Percentiles rank a stretch among this genome's conserved stretches.
These are phyloP conservation scores for Trichosporon sp. DNA, from an alignment of 1,284 basidiomycete genomes.

Conservation along the genomic window DNA sequence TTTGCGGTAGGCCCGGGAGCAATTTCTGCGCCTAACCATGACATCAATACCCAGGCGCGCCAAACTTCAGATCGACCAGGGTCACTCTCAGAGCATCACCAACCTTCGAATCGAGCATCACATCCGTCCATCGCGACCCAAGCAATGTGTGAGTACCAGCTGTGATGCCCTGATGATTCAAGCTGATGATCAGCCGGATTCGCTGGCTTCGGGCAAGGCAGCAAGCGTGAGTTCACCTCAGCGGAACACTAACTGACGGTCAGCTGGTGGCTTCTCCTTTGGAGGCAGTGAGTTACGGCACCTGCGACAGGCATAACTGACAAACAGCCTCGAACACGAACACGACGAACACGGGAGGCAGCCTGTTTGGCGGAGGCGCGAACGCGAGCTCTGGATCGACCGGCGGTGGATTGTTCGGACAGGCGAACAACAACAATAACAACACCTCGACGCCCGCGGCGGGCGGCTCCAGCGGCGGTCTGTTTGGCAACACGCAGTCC, in stretches of 20 bases:
- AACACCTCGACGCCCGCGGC: neutral
- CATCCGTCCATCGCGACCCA: neutral
- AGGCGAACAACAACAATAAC: neutral
- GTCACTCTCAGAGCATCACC: neutral
- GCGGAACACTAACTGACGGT: neutral
- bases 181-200: slow-evolving; percentile 30
- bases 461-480: neutral
- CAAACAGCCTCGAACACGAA: slow-evolving; percentile 7
- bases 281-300: slow-evolving; percentile 10
- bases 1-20: slow-evolving; percentile 1
- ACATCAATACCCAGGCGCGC: slow-evolving; percentile 1
- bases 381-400: neutral
- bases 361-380: slow-evolving; percentile 12
- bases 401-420: neutral
- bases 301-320: neutral
- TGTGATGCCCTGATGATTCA: neutral
- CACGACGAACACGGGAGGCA: slow-evolving; percentile 7
- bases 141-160: slow-evolving; percentile 7
- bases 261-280: slow-evolving; percentile 17
- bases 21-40: neutral
- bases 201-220: slow-evolving; percentile 34
- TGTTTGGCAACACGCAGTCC: slow-evolving; percentile 18
- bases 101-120: neutral
- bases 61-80: neutral
- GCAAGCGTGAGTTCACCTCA: slow-evolving; percentile 15